Conservation (phyloP, 768 basidiomycete species). For the Russula olivacea region DNA sequence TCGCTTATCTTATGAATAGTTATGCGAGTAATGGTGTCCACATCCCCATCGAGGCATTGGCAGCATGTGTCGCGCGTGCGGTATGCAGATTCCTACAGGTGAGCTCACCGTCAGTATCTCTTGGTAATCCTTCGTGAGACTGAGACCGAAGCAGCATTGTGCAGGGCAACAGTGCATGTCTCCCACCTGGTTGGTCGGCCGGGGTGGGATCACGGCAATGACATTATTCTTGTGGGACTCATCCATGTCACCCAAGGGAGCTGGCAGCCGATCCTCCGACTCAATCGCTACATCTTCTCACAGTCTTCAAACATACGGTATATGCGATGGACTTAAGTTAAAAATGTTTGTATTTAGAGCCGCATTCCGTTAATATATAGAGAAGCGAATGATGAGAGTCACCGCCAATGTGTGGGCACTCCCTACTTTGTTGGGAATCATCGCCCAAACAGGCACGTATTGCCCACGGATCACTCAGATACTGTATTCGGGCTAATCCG, state of each 20-base stretch:
- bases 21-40: neutral
- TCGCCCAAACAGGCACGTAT: too few species aligned
- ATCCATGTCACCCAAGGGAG: constrained; percentile 17
- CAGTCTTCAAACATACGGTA: neutral
- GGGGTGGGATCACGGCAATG: constrained; percentile 11
- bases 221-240: constrained; percentile 15
- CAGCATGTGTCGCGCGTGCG: constrained; percentile 3
- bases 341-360: too few species aligned
- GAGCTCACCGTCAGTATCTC: neutral
- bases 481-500: too few species aligned
- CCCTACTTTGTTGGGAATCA: too few species aligned
- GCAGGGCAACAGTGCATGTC: neutral
- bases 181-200: constrained; percentile 7
- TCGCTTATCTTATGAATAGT: neutral
- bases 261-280: constrained; percentile 21
- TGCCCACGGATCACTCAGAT: too few species aligned
- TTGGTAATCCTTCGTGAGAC: neutral
- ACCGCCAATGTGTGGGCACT: too few species aligned
- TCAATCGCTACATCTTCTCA: neutral
- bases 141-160: neutral
- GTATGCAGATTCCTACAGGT: constrained; percentile 13
- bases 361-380: too few species aligned
- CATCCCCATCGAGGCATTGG: constrained; percentile 5
- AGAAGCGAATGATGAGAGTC: too few species aligned
- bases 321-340: too few species aligned